Evolutionary conservation across 805 yeast genomes (phyloP).

Genomic region (Suhomyces kilbournensis): DNA sequence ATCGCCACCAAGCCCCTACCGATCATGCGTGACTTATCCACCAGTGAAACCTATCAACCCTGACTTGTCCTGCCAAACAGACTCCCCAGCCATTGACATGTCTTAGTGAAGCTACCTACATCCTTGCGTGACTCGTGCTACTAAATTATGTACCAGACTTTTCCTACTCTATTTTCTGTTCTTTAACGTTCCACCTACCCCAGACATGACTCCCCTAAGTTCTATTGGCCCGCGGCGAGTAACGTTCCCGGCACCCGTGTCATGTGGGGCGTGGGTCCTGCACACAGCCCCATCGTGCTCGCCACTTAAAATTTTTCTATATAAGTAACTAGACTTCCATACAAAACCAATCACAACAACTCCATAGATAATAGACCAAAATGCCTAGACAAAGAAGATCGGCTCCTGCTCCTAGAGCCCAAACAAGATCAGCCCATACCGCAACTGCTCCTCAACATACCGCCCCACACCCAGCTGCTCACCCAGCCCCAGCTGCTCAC

Average conservation of each 20-base stretch:
- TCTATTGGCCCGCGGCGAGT: not conserved
- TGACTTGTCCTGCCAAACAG: too few species aligned
- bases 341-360: not conserved
- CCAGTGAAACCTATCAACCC: not conserved
- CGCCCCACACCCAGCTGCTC: conserved; percentile 39
- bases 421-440: conserved; percentile 71
- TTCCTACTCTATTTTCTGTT: not conserved
- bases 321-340: not conserved
- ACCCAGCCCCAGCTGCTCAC: conserved; percentile 39
- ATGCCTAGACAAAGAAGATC: conserved; percentile 57
- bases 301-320: conserved; percentile 5
- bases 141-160: not conserved
- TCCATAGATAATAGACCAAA: conserved; percentile 4
- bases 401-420: conserved; percentile 47
- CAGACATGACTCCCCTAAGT: not conserved
- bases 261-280: not conserved
- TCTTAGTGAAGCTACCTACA: not conserved
- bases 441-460: conserved; percentile 55
- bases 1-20: not conserved
- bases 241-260: not conserved
- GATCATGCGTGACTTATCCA: not conserved
- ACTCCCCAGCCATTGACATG: too few species aligned
- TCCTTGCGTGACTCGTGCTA: not conserved
- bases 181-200: not conserved
- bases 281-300: not conserved